These are phyloP conservation scores for Trichoderma sp. DNA, from an alignment of 2,329 filamentous ascomycete species.

Conservation along the genomic window DNA sequence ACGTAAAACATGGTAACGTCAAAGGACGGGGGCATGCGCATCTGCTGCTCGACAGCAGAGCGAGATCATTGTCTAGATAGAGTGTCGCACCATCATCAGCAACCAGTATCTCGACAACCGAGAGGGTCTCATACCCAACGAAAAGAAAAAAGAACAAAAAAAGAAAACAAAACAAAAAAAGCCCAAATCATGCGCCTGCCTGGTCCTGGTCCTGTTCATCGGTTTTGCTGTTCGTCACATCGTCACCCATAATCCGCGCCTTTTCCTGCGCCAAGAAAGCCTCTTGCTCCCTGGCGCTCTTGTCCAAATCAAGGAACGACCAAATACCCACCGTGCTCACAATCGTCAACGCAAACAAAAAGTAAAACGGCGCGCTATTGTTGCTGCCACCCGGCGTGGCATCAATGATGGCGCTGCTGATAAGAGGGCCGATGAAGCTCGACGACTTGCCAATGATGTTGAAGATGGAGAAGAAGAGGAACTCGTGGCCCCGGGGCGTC, in stretches of 20 bases:
- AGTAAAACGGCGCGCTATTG: constrained; percentile 66
- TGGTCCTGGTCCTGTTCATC: background rate
- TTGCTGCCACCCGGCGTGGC: constrained; percentile 53
- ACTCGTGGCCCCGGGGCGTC: constrained; percentile 67
- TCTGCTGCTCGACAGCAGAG: constrained; percentile 14
- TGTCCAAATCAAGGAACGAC: constrained; percentile 60
- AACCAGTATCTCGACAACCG: constrained; percentile 6
- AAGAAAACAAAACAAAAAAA: background rate
- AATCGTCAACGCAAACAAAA: constrained; percentile 60
- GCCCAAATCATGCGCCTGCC: background rate
- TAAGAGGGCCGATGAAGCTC: constrained; percentile 67
- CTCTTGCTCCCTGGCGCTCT: constrained; percentile 61
- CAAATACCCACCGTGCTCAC: constrained; percentile 55
- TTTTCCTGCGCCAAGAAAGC: constrained; percentile 48
- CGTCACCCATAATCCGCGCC: constrained; percentile 11
- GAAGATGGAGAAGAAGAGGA: constrained; percentile 70
- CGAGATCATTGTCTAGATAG: constrained; percentile 22
- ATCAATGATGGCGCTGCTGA: constrained; percentile 70
- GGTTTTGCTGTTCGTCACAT: constrained; percentile 1
- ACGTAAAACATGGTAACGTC: background rate
- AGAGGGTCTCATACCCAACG: background rate
- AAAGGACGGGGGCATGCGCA: constrained; percentile 9
- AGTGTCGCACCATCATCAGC: constrained; percentile 5
- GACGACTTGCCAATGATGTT: constrained; percentile 69
- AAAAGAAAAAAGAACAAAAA: background rate